Conservation (phyloP, 768 basidiomycete genomes). For the Psilocybe tampanensis region DNA sequence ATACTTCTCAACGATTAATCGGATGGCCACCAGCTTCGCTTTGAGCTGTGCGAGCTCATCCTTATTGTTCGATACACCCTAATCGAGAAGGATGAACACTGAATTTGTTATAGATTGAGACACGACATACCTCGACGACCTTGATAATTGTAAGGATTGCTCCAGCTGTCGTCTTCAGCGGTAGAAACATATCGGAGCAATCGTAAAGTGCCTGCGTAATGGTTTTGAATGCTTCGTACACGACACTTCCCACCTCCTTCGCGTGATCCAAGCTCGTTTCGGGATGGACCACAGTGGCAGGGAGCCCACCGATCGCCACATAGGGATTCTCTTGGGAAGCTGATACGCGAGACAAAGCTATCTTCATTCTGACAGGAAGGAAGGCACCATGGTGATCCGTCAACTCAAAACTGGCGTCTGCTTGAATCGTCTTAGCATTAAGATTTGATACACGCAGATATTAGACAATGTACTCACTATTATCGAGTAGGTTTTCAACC, state of each 20-base stretch:
- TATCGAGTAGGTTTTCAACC: background rate
- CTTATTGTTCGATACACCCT: constrained; percentile 2
- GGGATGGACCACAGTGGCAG: no score
- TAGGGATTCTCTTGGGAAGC: constrained; percentile 6
- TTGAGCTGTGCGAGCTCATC: constrained; percentile 6
- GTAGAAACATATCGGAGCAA: constrained; percentile 10
- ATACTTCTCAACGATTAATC: constrained; percentile 5
- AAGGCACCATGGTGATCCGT: background rate
- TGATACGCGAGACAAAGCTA: background rate
- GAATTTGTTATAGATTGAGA: background rate
- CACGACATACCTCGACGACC: constrained; percentile 8
- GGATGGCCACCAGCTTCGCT: background rate
- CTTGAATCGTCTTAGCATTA: background rate
- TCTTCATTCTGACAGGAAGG: background rate
- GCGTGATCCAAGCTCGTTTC: background rate
- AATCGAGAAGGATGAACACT: background rate
- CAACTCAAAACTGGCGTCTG: background rate
- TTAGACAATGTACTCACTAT: background rate
- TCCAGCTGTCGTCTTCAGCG: constrained; percentile 8
- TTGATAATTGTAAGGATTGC: constrained; percentile 1
- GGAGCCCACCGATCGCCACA: background rate
- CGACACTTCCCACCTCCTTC: background rate
- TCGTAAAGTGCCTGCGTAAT: constrained; percentile 1
- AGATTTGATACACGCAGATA: background rate
- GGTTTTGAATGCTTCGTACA: constrained; percentile 11